Conservation (phyloP, 495 filamentous ascomycete genomes). For the Cenococcum geophilum region DNA sequence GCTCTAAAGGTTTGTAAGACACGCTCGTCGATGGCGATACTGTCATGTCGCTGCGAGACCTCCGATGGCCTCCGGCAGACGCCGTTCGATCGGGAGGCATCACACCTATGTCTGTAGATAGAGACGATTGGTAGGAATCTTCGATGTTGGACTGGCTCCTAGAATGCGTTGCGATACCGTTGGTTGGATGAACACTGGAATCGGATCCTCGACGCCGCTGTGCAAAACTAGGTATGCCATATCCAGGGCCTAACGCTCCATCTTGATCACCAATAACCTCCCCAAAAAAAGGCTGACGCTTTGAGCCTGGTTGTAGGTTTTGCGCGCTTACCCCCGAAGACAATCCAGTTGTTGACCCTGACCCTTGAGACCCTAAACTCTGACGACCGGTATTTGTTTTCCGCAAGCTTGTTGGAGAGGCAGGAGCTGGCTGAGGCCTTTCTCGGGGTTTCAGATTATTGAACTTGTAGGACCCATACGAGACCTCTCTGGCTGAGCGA, state of each 20-base stretch:
- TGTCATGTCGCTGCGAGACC: slow-evolving; percentile 2
- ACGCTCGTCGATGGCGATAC: background rate
- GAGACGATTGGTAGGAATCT: background rate
- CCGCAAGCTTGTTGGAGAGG: slow-evolving; percentile 12
- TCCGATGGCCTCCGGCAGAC: background rate
- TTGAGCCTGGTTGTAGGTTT: slow-evolving; percentile 7
- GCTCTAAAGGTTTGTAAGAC: background rate
- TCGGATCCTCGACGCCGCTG: slow-evolving; percentile 10
- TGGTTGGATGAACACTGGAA: slow-evolving; percentile 1
- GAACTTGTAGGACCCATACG: slow-evolving; percentile 29
- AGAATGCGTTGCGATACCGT: background rate
- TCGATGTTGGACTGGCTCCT: slow-evolving; percentile 7
- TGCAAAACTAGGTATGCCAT: slow-evolving; percentile 18
- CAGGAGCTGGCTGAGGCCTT: slow-evolving; percentile 27
- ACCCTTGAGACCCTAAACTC: slow-evolving; percentile 9
- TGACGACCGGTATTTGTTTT: slow-evolving; percentile 8
- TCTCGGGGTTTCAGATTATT: slow-evolving; percentile 29
- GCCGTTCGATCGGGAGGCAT: slow-evolving; percentile 3
- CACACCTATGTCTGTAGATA: background rate
- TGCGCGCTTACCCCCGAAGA: slow-evolving; percentile 10
- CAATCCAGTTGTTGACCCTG: slow-evolving; percentile 12
- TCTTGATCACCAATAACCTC: slow-evolving; percentile 27
- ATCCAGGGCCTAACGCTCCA: slow-evolving; percentile 18
- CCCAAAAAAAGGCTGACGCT: slow-evolving; percentile 27
- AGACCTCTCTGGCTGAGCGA: slow-evolving; percentile 18